These are phyloP conservation scores for Mycena epipterygia DNA, from an alignment of 768 basidiomycete genomes.

Conservation along the genomic window DNA sequence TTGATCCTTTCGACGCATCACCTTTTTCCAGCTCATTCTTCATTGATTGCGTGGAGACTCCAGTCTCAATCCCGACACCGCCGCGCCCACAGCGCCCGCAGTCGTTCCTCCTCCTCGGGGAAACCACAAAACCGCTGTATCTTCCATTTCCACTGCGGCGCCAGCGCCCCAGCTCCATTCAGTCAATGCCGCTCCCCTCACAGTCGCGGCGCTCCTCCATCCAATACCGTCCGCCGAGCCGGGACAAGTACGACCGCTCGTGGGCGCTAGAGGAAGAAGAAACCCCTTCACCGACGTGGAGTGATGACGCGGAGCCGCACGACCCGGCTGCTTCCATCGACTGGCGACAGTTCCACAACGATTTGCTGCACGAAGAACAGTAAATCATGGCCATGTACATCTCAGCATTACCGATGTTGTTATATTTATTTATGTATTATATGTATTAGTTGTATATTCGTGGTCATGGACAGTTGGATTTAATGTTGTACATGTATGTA, in stretches of 20 bases:
- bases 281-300: conserved; percentile 25
- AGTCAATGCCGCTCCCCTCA: conserved; percentile 46
- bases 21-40: conserved; percentile 60
- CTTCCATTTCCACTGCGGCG: conserved; percentile 41
- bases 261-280: conserved; percentile 55
- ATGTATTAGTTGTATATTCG: background rate
- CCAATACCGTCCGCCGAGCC: conserved; percentile 42
- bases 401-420: background rate
- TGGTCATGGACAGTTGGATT: conserved; percentile 11
- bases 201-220: conserved; percentile 49
- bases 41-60: conserved; percentile 53
- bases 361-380: conserved; percentile 44
- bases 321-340: conserved; percentile 60
- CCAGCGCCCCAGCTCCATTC: conserved; percentile 48
- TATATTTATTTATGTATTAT: conserved; percentile 6
- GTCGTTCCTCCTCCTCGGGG: conserved; percentile 46
- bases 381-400: background rate
- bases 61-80: conserved; percentile 39
- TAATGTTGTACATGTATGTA: conserved; percentile 23
- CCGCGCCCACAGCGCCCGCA: conserved; percentile 11
- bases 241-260: conserved; percentile 50
- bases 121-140: conserved; percentile 36
- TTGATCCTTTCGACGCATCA: conserved; percentile 58
- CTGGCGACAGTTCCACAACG: conserved; percentile 71
- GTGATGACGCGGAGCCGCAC: conserved; percentile 42